phyloP scores from a whole-genome alignment of 768 basidiomycete genomes.

The Mycena venus region DNA sequence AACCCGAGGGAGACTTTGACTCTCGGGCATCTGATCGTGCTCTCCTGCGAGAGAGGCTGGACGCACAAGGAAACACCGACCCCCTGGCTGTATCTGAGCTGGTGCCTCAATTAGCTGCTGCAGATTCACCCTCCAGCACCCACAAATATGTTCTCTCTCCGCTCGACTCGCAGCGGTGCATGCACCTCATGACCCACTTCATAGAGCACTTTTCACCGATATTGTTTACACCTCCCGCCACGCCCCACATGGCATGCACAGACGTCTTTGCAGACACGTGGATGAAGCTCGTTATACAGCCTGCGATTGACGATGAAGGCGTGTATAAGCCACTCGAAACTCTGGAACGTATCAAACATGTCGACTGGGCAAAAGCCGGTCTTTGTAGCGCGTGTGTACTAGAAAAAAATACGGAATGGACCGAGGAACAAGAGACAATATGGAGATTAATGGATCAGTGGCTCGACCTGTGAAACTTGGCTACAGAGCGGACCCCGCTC shows the following conservation, averaged over 20 bases:
- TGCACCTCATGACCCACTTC: conserved; percentile 63
- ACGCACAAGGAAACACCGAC: conserved; percentile 19
- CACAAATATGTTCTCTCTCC: conserved; percentile 44
- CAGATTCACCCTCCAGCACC: conserved; percentile 37
- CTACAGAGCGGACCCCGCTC: conserved; percentile 5
- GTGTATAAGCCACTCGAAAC: conserved; percentile 82
- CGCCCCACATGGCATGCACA: conserved; percentile 82
- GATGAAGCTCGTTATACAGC: conserved; percentile 79
- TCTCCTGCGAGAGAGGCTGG: neutral
- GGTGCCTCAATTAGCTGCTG: conserved; percentile 13
- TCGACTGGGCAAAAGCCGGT: conserved; percentile 71
- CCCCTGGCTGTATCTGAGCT: neutral
- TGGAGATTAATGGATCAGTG: conserved; percentile 76
- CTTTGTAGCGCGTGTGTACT: conserved; percentile 69
- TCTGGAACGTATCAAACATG: conserved; percentile 67
- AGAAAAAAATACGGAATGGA: conserved; percentile 78
- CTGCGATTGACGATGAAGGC: conserved; percentile 71
- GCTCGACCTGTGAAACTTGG: conserved; percentile 48
- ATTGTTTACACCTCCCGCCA: conserved; percentile 77
- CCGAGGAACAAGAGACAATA: conserved; percentile 66
- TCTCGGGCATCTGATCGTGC: conserved; percentile 11
- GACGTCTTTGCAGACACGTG: conserved; percentile 79
- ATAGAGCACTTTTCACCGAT: conserved; percentile 80
- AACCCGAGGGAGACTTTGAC: conserved; percentile 13
- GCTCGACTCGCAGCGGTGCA: conserved; percentile 55